Conservation (phyloP, 148 eudicot genomes). For the Rhododendron kiyosumense region DNA sequence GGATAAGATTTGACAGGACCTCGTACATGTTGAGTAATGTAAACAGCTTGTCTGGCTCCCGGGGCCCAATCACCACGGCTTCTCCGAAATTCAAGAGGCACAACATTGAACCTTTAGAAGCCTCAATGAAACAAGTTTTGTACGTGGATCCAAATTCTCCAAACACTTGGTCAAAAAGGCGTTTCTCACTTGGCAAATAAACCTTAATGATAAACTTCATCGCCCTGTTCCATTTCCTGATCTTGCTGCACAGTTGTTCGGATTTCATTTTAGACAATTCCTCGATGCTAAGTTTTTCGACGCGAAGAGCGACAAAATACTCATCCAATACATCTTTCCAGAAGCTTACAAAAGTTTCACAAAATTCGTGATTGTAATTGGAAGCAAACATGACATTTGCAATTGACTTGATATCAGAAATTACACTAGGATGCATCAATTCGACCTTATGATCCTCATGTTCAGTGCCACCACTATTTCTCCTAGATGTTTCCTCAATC, state of each 20-base stretch:
- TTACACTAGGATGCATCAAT: constrained; percentile 45
- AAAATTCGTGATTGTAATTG: constrained; percentile 43
- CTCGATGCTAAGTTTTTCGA: constrained; percentile 55
- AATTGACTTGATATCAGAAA: constrained; percentile 40
- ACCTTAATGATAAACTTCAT: constrained; percentile 40
- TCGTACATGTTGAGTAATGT: constrained; percentile 70
- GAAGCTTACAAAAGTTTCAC: constrained; percentile 32
- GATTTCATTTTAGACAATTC: constrained; percentile 60
- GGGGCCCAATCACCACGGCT: constrained; percentile 58
- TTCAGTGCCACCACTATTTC: constrained; percentile 26
- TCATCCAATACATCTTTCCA: constrained; percentile 55
- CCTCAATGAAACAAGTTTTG: constrained; percentile 44
- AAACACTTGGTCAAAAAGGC: constrained; percentile 51
- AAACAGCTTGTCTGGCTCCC: constrained; percentile 61
- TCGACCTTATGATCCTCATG: constrained; percentile 24
- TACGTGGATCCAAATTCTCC: constrained; percentile 29
- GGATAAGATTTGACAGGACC: constrained; percentile 35
- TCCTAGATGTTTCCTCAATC: constrained; percentile 17
- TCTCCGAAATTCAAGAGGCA: constrained; percentile 71
- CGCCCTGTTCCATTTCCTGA: constrained; percentile 59
- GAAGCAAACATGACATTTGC: constrained; percentile 51
- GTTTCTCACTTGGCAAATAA: constrained; percentile 52
- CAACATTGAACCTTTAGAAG: constrained; percentile 42
- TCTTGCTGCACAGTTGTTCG: constrained; percentile 36
- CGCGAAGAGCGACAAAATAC: constrained; percentile 32